These are phyloP conservation scores for Penicillium decumbens DNA, from an alignment of 2,329 filamentous ascomycete species.

Conservation along the genomic window DNA sequence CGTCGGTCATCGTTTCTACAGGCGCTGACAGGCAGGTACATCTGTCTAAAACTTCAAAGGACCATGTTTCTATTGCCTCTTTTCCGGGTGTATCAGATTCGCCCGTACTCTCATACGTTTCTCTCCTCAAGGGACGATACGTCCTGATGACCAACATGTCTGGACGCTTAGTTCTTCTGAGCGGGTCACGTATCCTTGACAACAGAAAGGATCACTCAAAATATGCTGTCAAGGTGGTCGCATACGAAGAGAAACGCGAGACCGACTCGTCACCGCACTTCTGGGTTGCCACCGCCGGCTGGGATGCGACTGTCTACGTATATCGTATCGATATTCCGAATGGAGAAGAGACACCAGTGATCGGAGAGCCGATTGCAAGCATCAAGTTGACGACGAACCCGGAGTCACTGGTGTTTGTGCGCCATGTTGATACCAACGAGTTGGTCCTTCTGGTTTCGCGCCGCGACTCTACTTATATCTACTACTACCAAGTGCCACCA, in stretches of 20 bases:
- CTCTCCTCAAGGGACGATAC: conserved; percentile 40
- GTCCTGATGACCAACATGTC: conserved; percentile 57
- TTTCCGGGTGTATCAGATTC: conserved; percentile 30
- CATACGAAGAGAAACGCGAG: conserved; percentile 31
- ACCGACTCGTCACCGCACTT: conserved; percentile 12
- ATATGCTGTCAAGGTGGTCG: conserved; percentile 53
- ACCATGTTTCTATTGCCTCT: conserved; percentile 21
- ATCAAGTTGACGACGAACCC: conserved; percentile 49
- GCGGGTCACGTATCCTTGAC: conserved; percentile 42
- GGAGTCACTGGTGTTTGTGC: conserved; percentile 53
- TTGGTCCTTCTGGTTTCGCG: conserved; percentile 52
- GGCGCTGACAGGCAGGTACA: conserved; percentile 49
- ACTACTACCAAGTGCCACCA: conserved; percentile 47
- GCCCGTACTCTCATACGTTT: conserved; percentile 51
- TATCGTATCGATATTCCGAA: conserved; percentile 37
- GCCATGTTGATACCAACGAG: conserved; percentile 45
- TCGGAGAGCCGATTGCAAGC: conserved; percentile 27
- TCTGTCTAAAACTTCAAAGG: conserved; percentile 34
- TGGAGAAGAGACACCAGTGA: conserved; percentile 10
- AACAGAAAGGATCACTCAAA: conserved; percentile 55
- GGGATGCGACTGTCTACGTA: conserved; percentile 55
- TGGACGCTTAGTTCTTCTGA: conserved; percentile 51
- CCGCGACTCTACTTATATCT: conserved; percentile 56
- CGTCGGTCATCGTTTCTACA: conserved; percentile 40
- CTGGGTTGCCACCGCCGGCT: conserved; percentile 56